Evolutionary conservation across 2,329 filamentous ascomycete species (phyloP).

Genomic region (Hymenoscyphus infarciens): DNA sequence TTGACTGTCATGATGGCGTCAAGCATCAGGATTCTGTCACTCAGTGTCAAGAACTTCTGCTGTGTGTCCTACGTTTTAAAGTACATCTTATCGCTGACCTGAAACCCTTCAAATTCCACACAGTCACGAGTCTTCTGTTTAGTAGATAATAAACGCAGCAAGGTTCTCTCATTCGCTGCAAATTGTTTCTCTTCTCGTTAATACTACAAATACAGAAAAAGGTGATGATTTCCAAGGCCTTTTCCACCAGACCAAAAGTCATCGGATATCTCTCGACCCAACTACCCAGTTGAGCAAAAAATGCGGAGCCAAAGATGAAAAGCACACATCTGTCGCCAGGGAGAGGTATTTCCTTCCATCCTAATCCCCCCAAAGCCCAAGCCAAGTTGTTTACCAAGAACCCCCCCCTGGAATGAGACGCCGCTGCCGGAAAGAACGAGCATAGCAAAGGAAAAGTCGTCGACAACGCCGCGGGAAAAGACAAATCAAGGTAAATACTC

Average conservation of each 20-base stretch:
- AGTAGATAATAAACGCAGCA: not conserved
- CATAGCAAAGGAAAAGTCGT: no score
- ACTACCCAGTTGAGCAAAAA: slow-evolving; percentile 4
- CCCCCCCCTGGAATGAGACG: not conserved
- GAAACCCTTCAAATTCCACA: not conserved
- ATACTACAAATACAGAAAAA: slow-evolving; percentile 25
- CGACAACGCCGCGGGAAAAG: not conserved
- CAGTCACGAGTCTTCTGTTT: not conserved
- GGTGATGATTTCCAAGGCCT: slow-evolving; percentile 12
- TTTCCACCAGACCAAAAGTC: slow-evolving; percentile 11
- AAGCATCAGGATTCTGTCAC: not conserved
- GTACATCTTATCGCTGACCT: not conserved
- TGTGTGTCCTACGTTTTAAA: not conserved
- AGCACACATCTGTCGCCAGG: slow-evolving; percentile 11
- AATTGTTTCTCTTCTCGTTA: not conserved
- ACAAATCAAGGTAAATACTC: not conserved
- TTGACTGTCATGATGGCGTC: not conserved
- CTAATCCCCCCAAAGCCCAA: not conserved
- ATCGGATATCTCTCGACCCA: slow-evolving; percentile 23
- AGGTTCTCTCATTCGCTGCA: not conserved
- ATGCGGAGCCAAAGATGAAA: slow-evolving; percentile 1
- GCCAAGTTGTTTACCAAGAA: not conserved
- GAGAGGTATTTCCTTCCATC: slow-evolving; percentile 21
- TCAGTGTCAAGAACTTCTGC: not conserved
- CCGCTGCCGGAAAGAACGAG: not conserved